Base-by-base conservation (phyloP, 2,329 filamentous ascomycete genomes). In the Epichloe uncinata region DNA sequence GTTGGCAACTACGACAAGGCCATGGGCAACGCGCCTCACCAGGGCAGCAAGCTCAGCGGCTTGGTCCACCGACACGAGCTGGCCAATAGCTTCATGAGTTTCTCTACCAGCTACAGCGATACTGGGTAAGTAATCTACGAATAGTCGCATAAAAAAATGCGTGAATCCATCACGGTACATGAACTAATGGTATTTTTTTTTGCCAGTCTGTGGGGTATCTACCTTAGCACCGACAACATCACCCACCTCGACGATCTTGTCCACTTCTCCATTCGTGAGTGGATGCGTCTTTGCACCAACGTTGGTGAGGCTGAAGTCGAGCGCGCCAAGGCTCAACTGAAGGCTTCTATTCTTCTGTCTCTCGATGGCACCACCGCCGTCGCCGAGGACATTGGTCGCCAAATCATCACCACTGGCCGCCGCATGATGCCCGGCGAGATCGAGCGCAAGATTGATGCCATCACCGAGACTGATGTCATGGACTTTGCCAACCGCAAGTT, bases 1-100 rank as follows among this genome's bases (percentile, higher is more conserved):
- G 90, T 98, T 59, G 93, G 93, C 67, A 98, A 98, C 83, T 98
- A 95, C 83, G 93, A 98, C 76, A 93, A 93, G 73, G 87, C 93
- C 60, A 91, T 97, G 82, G 93, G 94, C 66, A 95, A 93, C 72
- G 93, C 93, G 53, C 85, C 90, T 58, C 93, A 96, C 77, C 85
- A 96, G 66, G 93, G 94, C 63, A 95, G 89, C 86, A 96, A 94
- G 80, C 87, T 98, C 63, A 95, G 88, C 77, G 83, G 85, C 58
- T 88, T 93, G 64, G 84, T 98, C 60, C 87, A 94, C 78, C 84
- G 95, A 73, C 82, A 97, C 74, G 84, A 90, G 69, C 81, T 98
- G 55, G 93, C 93, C 71, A 98, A 95, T 78, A 96, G 90, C 81
- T 98, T 96, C 80, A 98, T 98, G 94, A 95, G 87, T 77, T 98